A percentile compares a stretch with the other conserved stretches of the same genome.
phyloP scores from a whole-genome alignment of 2,329 filamentous ascomycete genomes.

The Trichoderma sp. region DNA sequence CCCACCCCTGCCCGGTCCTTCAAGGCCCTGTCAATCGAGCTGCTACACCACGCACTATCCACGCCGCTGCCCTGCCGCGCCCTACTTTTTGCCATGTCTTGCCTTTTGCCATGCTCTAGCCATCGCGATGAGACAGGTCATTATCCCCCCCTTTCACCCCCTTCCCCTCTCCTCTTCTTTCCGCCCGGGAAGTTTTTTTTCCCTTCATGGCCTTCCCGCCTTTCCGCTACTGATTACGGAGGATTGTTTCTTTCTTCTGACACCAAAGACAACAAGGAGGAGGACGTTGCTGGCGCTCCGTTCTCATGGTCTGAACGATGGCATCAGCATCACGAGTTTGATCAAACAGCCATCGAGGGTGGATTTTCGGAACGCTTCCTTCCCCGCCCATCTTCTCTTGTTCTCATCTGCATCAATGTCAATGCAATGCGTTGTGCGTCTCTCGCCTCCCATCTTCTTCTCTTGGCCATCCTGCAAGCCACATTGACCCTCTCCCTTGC shows the following conservation, averaged over 20 bases:
- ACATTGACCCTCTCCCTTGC: not conserved
- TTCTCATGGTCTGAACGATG: not conserved
- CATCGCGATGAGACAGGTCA: conserved; percentile 14
- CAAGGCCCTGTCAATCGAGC: conserved; percentile 11
- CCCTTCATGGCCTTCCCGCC: not conserved
- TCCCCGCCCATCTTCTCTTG: not conserved
- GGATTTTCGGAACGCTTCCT: not conserved
- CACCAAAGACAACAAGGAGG: not conserved
- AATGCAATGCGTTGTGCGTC: not conserved
- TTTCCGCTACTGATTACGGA: not conserved
- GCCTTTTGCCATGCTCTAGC: conserved; percentile 11
- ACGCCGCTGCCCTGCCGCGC: conserved; percentile 6
- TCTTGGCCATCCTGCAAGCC: conserved; percentile 3
- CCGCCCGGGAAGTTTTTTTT: not conserved
- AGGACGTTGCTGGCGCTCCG: not conserved
- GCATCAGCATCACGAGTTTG: not conserved
- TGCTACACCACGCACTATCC: conserved; percentile 7
- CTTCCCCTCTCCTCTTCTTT: not conserved
- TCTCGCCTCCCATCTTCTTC: not conserved
- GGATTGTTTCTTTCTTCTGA: not conserved
- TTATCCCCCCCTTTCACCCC: not conserved
- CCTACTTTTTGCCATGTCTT: conserved; percentile 17
- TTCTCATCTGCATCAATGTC: not conserved
- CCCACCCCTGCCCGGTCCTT: not conserved
- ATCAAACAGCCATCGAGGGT: not conserved